Conservation (phyloP, 345 rosid genomes). For the Turnera subulata region DNA sequence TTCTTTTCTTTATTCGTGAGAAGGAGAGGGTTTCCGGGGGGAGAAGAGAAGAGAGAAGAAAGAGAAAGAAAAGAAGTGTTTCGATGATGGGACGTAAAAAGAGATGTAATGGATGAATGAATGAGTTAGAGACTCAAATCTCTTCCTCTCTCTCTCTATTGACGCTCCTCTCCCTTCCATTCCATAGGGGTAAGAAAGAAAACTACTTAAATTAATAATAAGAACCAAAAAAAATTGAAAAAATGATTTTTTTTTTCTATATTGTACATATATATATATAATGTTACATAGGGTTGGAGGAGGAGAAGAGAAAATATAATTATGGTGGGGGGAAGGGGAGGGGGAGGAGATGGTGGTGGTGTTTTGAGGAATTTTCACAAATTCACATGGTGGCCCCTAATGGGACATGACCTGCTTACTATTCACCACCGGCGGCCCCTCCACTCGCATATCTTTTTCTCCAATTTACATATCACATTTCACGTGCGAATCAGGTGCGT, state of each 20-base stretch:
- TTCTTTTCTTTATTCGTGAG: conserved; percentile 14
- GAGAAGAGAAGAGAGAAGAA: neutral
- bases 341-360: conserved; percentile 3
- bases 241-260: too few relatives aligned
- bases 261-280: too few relatives aligned
- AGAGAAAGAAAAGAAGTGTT: neutral
- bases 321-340: neutral
- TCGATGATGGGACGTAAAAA: conserved; percentile 21
- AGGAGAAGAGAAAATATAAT: neutral
- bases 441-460: conserved; percentile 6
- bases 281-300: too few relatives aligned
- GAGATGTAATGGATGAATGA: conserved; percentile 12
- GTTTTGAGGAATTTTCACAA: neutral
- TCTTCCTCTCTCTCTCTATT: too few relatives aligned
- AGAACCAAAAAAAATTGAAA: neutral
- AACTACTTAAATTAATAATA: too few relatives aligned
- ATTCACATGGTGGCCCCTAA: conserved; percentile 23
- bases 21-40: conserved; percentile 3
- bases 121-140: too few relatives aligned
- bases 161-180: too few relatives aligned
- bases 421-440: conserved; percentile 32
- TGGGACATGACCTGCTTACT: conserved; percentile 10
- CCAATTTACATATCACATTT: too few relatives aligned
- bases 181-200: too few relatives aligned
- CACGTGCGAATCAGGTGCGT: conserved; percentile 11